Percentiles rank a stretch among this genome's conserved stretches.
Conservation (phyloP, 1,284 basidiomycete species). For the Melampsora larici-populina region DNA sequence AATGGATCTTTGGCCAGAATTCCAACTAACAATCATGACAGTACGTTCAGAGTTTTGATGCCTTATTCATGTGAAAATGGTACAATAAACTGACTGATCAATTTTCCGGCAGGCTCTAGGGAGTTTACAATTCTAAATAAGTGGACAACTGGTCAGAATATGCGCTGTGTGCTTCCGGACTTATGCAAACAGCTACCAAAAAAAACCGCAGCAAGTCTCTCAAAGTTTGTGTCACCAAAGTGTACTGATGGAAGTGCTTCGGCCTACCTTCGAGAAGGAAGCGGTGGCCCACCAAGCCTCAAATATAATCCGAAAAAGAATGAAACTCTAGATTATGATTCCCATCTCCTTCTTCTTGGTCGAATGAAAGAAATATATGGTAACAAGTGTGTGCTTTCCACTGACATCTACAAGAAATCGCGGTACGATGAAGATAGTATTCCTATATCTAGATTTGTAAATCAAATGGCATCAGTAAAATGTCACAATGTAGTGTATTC, state of each 20-base stretch:
- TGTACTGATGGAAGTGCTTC: neutral
- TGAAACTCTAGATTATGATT: slow-evolving; percentile 13
- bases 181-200: neutral
- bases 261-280: neutral
- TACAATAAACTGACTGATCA: neutral
- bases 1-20: neutral
- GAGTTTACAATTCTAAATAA: neutral
- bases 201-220: neutral
- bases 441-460: neutral
- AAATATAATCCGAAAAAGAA: neutral
- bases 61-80: neutral
- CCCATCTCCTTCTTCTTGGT: slow-evolving; percentile 4
- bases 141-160: neutral
- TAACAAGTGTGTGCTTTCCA: neutral
- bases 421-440: neutral
- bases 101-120: neutral
- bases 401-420: slow-evolving; percentile 9
- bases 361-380: no score
- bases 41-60: neutral
- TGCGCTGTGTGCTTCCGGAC: neutral
- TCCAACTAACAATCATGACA: neutral
- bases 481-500: neutral
- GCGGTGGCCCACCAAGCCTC: neutral
- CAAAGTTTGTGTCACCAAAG: neutral
- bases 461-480: neutral